phyloP scores from a whole-genome alignment of 1,139 yeast genomes.

The Pichia sp. region DNA sequence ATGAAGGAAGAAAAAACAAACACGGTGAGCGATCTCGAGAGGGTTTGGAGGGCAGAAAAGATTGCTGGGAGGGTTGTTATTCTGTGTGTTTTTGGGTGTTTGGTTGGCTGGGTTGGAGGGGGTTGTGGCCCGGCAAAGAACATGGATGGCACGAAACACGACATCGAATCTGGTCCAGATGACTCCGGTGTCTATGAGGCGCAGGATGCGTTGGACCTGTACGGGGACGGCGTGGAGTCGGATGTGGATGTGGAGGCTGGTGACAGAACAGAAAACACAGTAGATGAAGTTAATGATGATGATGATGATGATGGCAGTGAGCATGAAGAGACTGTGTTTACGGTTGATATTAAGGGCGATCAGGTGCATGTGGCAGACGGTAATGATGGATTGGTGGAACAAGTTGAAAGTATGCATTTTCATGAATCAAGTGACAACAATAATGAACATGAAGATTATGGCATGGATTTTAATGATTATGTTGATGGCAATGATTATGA shows the following conservation, averaged over 20 bases:
- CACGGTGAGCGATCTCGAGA: too few species aligned
- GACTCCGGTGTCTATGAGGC: background rate
- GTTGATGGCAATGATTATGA: conserved; percentile 5
- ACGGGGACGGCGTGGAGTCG: background rate
- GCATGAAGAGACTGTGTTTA: conserved; percentile 5
- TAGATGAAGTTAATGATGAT: conserved; percentile 1
- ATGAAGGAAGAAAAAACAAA: too few species aligned
- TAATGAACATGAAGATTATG: conserved; percentile 7
- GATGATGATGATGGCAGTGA: background rate
- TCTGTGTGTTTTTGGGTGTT: too few species aligned
- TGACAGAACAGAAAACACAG: background rate
- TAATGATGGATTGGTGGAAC: too few species aligned
- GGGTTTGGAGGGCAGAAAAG: too few species aligned
- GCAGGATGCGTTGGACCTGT: conserved; percentile 3
- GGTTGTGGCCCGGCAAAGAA: too few species aligned
- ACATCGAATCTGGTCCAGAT: background rate
- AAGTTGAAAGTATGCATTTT: too few species aligned
- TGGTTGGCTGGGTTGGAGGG: too few species aligned
- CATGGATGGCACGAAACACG: background rate
- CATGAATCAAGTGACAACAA: too few species aligned
- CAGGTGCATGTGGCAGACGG: conserved; percentile 5
- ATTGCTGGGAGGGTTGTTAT: too few species aligned
- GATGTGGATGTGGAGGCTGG: background rate
- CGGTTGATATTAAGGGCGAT: conserved; percentile 9
- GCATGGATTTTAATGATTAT: conserved; percentile 11